A percentile compares a stretch with the other conserved stretches of the same genome.
Evolutionary conservation across 2,329 filamentous ascomycete species (phyloP).

Genomic region (Aspergillus transmontanensis): DNA sequence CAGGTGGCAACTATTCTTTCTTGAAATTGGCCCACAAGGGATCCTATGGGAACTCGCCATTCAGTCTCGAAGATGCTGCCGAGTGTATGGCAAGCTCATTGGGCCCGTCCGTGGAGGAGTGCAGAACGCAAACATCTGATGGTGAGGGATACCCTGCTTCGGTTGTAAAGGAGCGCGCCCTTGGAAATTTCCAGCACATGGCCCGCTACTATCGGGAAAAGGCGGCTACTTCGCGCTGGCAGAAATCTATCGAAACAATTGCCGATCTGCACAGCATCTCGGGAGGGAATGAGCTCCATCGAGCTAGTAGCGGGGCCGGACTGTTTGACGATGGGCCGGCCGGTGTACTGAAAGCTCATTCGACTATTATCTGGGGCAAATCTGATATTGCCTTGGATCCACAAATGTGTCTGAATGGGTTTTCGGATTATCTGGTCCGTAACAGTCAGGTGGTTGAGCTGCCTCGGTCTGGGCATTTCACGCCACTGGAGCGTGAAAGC

Average conservation of each 20-base stretch:
- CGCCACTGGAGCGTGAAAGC: conserved; percentile 51
- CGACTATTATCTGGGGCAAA: conserved; percentile 58
- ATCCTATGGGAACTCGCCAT: conserved; percentile 38
- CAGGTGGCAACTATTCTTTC: conserved; percentile 54
- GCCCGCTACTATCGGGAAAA: conserved; percentile 58
- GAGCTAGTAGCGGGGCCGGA: conserved; percentile 41
- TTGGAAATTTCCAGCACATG: conserved; percentile 54
- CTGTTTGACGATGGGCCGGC: conserved; percentile 49
- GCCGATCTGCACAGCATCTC: conserved; percentile 50
- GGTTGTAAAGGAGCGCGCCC: conserved; percentile 41
- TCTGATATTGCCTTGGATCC: conserved; percentile 55
- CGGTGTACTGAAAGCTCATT: conserved; percentile 53
- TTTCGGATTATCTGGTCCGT: conserved; percentile 53
- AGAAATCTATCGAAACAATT: conserved; percentile 54
- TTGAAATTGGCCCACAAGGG: conserved; percentile 45
- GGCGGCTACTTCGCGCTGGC: conserved; percentile 50
- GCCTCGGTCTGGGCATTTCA: conserved; percentile 57
- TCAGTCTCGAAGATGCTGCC: conserved; percentile 39
- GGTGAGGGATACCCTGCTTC: conserved; percentile 44
- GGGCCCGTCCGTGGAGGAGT: conserved; percentile 54
- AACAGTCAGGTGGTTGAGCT: conserved; percentile 55
- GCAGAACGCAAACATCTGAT: conserved; percentile 34
- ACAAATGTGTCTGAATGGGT: conserved; percentile 54
- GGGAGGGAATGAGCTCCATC: conserved; percentile 30
- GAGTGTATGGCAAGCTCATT: conserved; percentile 54